These are phyloP conservation scores for Calycina marina DNA, from an alignment of 2,329 filamentous ascomycete species.

Conservation along the genomic window DNA sequence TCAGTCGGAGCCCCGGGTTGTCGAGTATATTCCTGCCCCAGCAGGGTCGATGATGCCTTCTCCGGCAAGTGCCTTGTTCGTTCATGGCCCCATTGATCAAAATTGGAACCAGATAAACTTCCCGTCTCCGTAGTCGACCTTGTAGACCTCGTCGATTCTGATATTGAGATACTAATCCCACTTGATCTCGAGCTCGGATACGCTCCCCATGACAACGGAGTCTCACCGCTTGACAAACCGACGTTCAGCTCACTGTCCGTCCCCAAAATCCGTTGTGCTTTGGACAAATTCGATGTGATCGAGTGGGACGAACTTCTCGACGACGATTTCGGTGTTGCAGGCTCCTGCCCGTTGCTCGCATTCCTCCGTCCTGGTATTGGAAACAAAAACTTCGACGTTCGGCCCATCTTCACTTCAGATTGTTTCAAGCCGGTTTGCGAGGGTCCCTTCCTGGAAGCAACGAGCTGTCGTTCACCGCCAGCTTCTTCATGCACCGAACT, in stretches of 20 bases:
- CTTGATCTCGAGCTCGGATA: slow-evolving; percentile 22
- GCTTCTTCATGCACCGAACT: too few relatives aligned
- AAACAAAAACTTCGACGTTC: slow-evolving; percentile 24
- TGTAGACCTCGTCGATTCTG: slow-evolving; percentile 18
- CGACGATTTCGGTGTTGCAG: background rate
- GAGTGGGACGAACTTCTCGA: background rate
- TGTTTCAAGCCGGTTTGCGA: slow-evolving; percentile 1
- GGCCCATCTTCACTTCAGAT: slow-evolving; percentile 19
- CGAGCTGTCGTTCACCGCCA: too few relatives aligned
- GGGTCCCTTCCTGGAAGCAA: too few relatives aligned
- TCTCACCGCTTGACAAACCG: slow-evolving; percentile 15
- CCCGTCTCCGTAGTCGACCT: slow-evolving; percentile 13
- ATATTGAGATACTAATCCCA: slow-evolving; percentile 27
- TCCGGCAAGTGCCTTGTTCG: slow-evolving; percentile 22
- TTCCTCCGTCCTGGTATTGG: slow-evolving; percentile 22
- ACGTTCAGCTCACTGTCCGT: slow-evolving; percentile 33
- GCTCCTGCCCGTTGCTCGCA: slow-evolving; percentile 6
- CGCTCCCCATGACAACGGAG: slow-evolving; percentile 14
- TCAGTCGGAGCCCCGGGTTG: slow-evolving; percentile 22
- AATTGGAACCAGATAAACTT: slow-evolving; percentile 11
- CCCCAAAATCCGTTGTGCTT: slow-evolving; percentile 21
- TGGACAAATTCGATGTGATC: slow-evolving; percentile 12
- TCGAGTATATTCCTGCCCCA: slow-evolving; percentile 26
- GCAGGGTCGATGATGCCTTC: slow-evolving; percentile 30
- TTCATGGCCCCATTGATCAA: slow-evolving; percentile 16